Evolutionary conservation across 23 red algal species (phyloP).

Genomic region (Gracilaria caudata): DNA sequence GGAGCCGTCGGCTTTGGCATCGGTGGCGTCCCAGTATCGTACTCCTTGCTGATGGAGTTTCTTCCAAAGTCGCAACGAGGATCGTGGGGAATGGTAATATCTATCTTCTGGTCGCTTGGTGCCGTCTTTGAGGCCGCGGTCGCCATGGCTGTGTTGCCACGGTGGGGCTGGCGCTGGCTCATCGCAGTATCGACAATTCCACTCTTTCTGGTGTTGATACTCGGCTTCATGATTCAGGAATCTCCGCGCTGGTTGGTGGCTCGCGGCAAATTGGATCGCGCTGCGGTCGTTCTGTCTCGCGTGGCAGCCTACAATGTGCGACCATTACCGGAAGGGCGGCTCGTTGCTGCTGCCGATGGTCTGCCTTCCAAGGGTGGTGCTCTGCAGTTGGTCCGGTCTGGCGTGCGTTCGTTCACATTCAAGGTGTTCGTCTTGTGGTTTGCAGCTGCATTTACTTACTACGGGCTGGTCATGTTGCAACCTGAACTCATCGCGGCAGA

Average conservation of each 20-base stretch:
- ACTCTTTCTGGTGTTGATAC: conserved; percentile 15
- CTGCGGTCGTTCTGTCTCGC: neutral
- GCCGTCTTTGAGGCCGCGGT: conserved; percentile 55
- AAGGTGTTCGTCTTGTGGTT: conserved; percentile 69
- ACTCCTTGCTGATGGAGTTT: conserved; percentile 65
- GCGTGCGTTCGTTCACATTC: conserved; percentile 26
- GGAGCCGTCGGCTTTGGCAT: conserved; percentile 66
- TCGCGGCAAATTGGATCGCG: conserved; percentile 39
- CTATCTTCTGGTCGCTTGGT: conserved; percentile 69
- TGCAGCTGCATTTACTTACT: conserved; percentile 43
- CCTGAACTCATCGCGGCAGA: conserved; percentile 57
- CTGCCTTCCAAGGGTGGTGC: neutral
- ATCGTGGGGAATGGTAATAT: conserved; percentile 49
- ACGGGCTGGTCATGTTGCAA: conserved; percentile 56
- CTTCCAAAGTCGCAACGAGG: conserved; percentile 50
- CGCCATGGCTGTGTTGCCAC: conserved; percentile 49
- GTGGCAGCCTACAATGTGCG: conserved; percentile 34
- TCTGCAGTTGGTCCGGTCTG: conserved; percentile 11
- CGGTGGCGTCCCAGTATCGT: conserved; percentile 70
- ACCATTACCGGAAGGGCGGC: conserved; percentile 15
- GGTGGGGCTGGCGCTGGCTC: conserved; percentile 60
- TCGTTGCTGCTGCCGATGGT: conserved; percentile 9
- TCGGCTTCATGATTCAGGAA: conserved; percentile 23
- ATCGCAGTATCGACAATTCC: conserved; percentile 58
- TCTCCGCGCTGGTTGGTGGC: conserved; percentile 54